These are phyloP conservation scores for Mrakia blollopis DNA, from an alignment of 768 basidiomycete species.

Conservation along the genomic window DNA sequence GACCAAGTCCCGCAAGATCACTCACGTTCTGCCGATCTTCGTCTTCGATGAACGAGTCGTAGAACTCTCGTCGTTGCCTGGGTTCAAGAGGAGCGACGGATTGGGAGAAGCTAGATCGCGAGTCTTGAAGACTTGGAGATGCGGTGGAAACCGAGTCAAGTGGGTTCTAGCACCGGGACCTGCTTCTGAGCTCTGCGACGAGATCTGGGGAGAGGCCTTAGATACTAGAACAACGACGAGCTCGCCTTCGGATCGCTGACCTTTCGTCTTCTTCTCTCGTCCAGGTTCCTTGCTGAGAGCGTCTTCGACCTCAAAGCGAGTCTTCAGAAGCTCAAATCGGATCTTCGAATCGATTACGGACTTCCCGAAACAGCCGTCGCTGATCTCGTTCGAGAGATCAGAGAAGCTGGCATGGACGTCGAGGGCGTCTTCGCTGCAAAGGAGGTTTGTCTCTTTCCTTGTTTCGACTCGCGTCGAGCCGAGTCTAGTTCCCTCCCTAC, in stretches of 20 bases:
- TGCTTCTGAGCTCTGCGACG: too few relatives aligned
- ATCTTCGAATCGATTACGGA: conserved; percentile 47
- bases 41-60: conserved; percentile 48
- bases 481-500: too few relatives aligned
- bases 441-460: conserved; percentile 39
- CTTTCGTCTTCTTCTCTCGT: neutral
- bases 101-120: conserved; percentile 14
- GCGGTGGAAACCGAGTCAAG: conserved; percentile 30
- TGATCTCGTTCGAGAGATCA: conserved; percentile 39
- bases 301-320: conserved; percentile 43
- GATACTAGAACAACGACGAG: too few relatives aligned
- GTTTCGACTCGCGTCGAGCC: too few relatives aligned
- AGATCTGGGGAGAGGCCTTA: too few relatives aligned
- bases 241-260: neutral
- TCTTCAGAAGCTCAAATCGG: conserved; percentile 37
- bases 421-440: conserved; percentile 43
- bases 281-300: conserved; percentile 44
- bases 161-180: neutral
- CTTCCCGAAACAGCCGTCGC: conserved; percentile 44
- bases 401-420: conserved; percentile 40
- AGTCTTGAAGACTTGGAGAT: conserved; percentile 16
- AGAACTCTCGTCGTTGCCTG: conserved; percentile 44
- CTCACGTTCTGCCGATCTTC: conserved; percentile 48
- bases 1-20: conserved; percentile 36
- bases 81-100: conserved; percentile 27